phyloP scores from a whole-genome alignment of 306 rosid species.

The Gillenia trifoliata region DNA sequence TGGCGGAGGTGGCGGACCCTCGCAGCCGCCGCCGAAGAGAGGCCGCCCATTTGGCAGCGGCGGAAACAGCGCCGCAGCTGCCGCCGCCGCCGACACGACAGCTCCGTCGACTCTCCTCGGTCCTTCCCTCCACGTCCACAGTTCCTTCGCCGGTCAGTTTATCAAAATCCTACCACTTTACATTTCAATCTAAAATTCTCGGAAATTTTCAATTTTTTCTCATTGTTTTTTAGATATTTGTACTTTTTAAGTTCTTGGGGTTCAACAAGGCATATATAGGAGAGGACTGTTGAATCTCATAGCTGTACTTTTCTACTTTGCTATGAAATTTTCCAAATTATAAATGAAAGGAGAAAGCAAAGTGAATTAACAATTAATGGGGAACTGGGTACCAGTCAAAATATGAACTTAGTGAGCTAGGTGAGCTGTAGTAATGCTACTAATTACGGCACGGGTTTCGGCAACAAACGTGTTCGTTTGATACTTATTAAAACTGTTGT shows the following conservation, averaged over 20 bases:
- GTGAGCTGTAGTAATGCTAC: background rate
- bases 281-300: background rate
- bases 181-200: background rate
- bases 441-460: background rate
- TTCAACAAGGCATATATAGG: too few species aligned
- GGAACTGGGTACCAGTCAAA: too few species aligned
- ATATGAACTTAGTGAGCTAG: too few species aligned
- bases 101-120: conserved; percentile 89
- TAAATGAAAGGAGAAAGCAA: background rate
- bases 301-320: too few species aligned
- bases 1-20: conserved; percentile 53
- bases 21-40: conserved; percentile 80
- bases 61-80: conserved; percentile 48
- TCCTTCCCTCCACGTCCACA: conserved; percentile 92
- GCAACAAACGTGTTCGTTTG: background rate
- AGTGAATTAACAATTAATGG: background rate
- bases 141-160: conserved; percentile 76
- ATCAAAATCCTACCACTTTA: background rate
- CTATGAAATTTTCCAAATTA: background rate
- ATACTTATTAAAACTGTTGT: background rate
- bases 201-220: background rate
- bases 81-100: conserved; percentile 51
- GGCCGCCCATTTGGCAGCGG: conserved; percentile 95
- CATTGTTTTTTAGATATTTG: background rate
- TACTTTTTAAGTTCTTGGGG: background rate